Evolutionary conservation across 2,329 filamentous ascomycete genomes (phyloP).

Genomic region (Pseudovirgaria hyperparasitica): DNA sequence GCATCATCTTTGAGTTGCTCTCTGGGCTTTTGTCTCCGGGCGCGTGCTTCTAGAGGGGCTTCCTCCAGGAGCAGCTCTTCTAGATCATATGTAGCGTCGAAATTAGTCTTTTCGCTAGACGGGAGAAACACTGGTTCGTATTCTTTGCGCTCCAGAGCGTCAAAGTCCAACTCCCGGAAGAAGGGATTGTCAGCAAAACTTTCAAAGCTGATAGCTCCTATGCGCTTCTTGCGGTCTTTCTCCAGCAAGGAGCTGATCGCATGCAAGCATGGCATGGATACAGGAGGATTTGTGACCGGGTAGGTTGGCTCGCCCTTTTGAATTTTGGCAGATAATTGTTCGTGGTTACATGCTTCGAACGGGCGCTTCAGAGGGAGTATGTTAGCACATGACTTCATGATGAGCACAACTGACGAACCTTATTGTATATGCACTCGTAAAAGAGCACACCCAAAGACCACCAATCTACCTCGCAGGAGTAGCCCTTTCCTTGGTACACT

Average conservation of each 20-base stretch:
- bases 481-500: slow-evolving; percentile 83
- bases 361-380: slow-evolving; percentile 50
- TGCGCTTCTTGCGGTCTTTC: slow-evolving; percentile 63
- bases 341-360: slow-evolving; percentile 82
- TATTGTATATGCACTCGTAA: slow-evolving; percentile 99
- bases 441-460: slow-evolving; percentile 98
- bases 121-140: slow-evolving; percentile 86
- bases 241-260: slow-evolving; percentile 77
- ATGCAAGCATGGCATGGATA: slow-evolving; percentile 77
- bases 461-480: slow-evolving; percentile 88
- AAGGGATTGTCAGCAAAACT: slow-evolving; percentile 82
- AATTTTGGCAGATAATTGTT: slow-evolving; percentile 67
- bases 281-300: slow-evolving; percentile 83
- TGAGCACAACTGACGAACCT: slow-evolving; percentile 44
- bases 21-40: slow-evolving; percentile 83
- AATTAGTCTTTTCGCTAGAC: slow-evolving; percentile 96
- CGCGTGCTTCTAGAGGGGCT: slow-evolving; percentile 83
- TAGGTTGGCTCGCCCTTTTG: slow-evolving; percentile 72
- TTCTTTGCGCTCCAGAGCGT: slow-evolving; percentile 69
- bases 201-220: slow-evolving; percentile 72
- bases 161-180: slow-evolving; percentile 77
- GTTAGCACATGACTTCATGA: slow-evolving; percentile 1
- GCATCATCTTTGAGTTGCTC: slow-evolving; percentile 89
- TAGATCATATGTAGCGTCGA: slow-evolving; percentile 94
- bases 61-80: slow-evolving; percentile 91